Percentiles rank a stretch among this genome's conserved stretches.
Evolutionary conservation across 1,139 yeast genomes (phyloP).

Genomic region (Candida sanyaensis): DNA sequence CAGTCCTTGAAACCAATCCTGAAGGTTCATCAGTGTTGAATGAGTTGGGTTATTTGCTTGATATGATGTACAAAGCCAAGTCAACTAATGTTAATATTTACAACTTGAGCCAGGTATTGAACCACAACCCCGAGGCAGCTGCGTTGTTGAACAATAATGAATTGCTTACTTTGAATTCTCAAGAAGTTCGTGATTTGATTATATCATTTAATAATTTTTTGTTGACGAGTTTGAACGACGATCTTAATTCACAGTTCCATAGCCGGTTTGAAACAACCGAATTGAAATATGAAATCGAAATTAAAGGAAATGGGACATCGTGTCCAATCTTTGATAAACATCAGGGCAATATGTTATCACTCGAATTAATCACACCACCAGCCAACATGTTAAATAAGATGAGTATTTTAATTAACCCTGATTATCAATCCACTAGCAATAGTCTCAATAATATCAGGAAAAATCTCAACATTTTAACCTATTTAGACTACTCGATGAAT

Average conservation of each 20-base stretch:
- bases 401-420: conserved; percentile 26
- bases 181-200: conserved; percentile 40
- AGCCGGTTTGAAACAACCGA: conserved; percentile 16
- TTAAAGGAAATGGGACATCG: conserved; percentile 29
- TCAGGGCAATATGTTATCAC: conserved; percentile 18
- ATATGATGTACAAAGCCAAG: conserved; percentile 83
- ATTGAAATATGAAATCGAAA: conserved; percentile 40
- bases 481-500: conserved; percentile 62
- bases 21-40: conserved; percentile 61
- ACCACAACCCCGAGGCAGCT: conserved; percentile 47
- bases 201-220: conserved; percentile 63
- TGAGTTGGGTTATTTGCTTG: conserved; percentile 86
- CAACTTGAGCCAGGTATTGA: conserved; percentile 59
- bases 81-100: conserved; percentile 73
- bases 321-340: conserved; percentile 37
- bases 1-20: conserved; percentile 32
- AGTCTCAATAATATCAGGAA: conserved; percentile 15
- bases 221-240: conserved; percentile 49
- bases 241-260: conserved; percentile 38
- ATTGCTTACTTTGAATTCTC: conserved; percentile 35
- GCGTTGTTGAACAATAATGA: conserved; percentile 58
- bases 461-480: conserved; percentile 35
- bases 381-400: conserved; percentile 24
- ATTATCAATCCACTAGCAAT: conserved; percentile 7
- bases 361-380: conserved; percentile 41